Conservation (phyloP, 2,329 filamentous ascomycete species). For the Aspergillus versicolor region DNA sequence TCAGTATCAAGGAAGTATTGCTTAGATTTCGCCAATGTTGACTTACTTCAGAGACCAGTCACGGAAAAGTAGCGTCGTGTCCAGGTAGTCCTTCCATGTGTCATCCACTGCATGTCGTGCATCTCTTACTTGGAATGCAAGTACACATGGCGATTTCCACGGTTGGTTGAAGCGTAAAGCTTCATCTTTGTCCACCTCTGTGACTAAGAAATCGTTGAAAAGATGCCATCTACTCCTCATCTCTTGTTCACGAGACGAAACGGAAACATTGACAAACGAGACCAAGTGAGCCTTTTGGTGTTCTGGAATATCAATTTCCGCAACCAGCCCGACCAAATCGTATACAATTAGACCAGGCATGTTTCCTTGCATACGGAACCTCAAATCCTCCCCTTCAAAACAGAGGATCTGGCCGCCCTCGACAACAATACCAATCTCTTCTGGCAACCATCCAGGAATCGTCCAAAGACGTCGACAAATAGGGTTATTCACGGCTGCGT, state of each 20-base stretch:
- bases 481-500: constrained; percentile 70
- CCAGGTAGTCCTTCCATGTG: constrained; percentile 79
- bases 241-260: constrained; percentile 46
- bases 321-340: constrained; percentile 84
- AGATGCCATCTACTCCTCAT: constrained; percentile 80
- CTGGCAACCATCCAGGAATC: constrained; percentile 84
- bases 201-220: constrained; percentile 95
- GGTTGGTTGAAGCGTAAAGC: constrained; percentile 83
- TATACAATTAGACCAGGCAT: constrained; percentile 83
- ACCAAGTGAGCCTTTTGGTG: constrained; percentile 88
- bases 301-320: constrained; percentile 83
- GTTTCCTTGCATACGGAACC: constrained; percentile 73
- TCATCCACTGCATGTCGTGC: constrained; percentile 80
- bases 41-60: constrained; percentile 59
- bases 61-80: constrained; percentile 79
- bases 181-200: constrained; percentile 74
- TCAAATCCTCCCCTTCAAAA: constrained; percentile 88
- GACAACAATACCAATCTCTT: constrained; percentile 89
- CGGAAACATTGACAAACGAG: constrained; percentile 78
- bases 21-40: neutral
- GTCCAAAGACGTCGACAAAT: constrained; percentile 77
- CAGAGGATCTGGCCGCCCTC: constrained; percentile 91
- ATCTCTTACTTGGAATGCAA: constrained; percentile 80
- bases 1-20: constrained; percentile 3
- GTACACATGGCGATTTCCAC: constrained; percentile 89